Evolutionary conservation across 2,329 filamentous ascomycete species (phyloP), one percentile per base, ranked within the genome.

Genomic region (Hypoxylon sp.): DNA sequence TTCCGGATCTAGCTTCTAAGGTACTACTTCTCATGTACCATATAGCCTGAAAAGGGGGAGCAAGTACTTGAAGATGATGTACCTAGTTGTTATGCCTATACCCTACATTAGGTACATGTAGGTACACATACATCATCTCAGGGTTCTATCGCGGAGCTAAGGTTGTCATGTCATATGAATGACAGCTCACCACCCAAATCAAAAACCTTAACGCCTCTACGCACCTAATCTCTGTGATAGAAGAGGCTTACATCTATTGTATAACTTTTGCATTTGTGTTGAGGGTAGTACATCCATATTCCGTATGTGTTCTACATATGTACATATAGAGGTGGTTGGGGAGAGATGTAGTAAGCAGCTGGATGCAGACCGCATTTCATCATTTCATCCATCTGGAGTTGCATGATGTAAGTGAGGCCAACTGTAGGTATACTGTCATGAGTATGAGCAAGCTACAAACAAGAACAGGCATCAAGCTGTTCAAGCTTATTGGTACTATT

Each of bases 1-100:
- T 58, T 49, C 57, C 49, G 53, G 56, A 66, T 60, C 56, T 58
- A 56, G 39, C 30, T 10, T 50, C 8, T n/a, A n/a, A 2, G 28
- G 39, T 63, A 65, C 63, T 34, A 51, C 6, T 1, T 6, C 17
- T 4, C 6, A 50, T 13, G 59, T 65, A 62, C 20, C 10, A 10
- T 37, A 2, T 8, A 13, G 8, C 6, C 8, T 11, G 19, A 50
- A 44, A 37, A 19, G 1, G 1, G 6, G 11, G 1, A 8, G 7
- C 6, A 8, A 37, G 22, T 60, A 67, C 64, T 47, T 53, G 19
- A 24, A 3, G 15, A 1, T 8, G 2, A 61, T 39, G 64, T 64
- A 67, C 52, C 41, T 7, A 8, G 4, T 4, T 8, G 26, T 8
- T 28, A 28, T 8, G 8, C 5, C 26, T 28, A 28, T 8, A 28